Percentiles rank a stretch among this genome's conserved stretches.
Evolutionary conservation across 257 asterid genomes (phyloP).

Genomic region (Capsicum chinense): DNA sequence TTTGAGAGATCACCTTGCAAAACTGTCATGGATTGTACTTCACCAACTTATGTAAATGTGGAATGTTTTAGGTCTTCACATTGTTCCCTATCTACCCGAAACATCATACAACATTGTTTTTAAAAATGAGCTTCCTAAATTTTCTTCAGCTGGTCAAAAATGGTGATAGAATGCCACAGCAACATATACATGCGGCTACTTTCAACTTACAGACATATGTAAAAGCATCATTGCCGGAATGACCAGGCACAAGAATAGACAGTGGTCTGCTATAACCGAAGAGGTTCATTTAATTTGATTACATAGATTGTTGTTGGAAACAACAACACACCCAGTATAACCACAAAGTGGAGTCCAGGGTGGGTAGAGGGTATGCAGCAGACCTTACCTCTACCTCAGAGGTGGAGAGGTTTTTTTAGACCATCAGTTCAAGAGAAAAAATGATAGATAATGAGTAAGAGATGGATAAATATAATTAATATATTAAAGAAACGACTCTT

Average conservation of each 20-base stretch:
- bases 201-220: not conserved
- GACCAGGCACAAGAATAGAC: not conserved
- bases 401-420: too few relatives aligned
- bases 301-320: not conserved
- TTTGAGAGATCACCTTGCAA: constrained; percentile 6
- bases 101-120: not conserved
- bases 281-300: not conserved
- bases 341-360: too few relatives aligned
- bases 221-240: not conserved
- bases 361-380: too few relatives aligned
- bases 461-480: not conserved
- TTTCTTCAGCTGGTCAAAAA: constrained; percentile 21
- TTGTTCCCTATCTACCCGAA: not conserved
- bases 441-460: constrained; percentile 2
- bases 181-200: constrained; percentile 13
- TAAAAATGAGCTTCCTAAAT: not conserved
- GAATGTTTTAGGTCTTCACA: not conserved
- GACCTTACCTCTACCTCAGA: too few relatives aligned
- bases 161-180: not conserved
- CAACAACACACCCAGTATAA: not conserved
- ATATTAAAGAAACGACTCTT: not conserved
- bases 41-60: not conserved
- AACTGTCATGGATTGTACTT: not conserved
- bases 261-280: constrained; percentile 8
- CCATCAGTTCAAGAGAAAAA: too few relatives aligned